Base-by-base conservation (phyloP, 2,329 filamentous ascomycete species). In the Xylaria arbuscula region DNA sequence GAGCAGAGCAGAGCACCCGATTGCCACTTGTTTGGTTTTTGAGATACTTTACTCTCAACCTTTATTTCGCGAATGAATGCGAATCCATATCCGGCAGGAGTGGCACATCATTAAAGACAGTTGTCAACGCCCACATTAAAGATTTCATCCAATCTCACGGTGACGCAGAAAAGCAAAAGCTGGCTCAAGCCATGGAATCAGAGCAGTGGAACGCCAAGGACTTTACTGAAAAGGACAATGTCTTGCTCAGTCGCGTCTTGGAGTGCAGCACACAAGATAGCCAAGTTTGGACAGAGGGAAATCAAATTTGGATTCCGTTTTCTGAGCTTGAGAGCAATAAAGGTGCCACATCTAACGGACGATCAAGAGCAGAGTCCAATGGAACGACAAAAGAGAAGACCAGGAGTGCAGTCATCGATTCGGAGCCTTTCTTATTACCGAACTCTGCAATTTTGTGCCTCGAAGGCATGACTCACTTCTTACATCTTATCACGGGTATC, bases 1-100 rank as follows among this genome's bases (percentile, higher is more conserved):
- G 93, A 36, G 88, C 90, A 2, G 92, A 94, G 70, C 91, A 94
- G 76, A 91, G 89, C 54, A 86, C 88, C 1, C 87, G 87, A 34
- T 82, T 95, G 10, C 87, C 91, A 0, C 84, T 93, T 1, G 83
- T 88, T 55, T 86, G 88, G 73, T 97, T 97, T 78, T 81, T 96
- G 51, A 88, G 93, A 45, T 96, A 96, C 78, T 94, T 95, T 74
- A 93, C 88, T 0, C 85, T 97, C 40, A 96, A 95, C 75, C 84
- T 93, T 8, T 88, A 93, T 64, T 96, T 97, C 78, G 91, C 92
- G 55, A 93, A 94, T 69, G 93, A 97, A 78, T 96, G 93, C 76
- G 93, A 97, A 79, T 91, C 92, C 17, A 90, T 96, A 22, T 95
- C 92, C 24, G 93, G 93, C 0, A 87, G 92, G 65, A 92, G 92